A percentile compares a stretch with the other conserved stretches of the same genome.
These are phyloP conservation scores for Cladosporium cucumerinum DNA, from an alignment of 2,329 filamentous ascomycete species.

Conservation along the genomic window DNA sequence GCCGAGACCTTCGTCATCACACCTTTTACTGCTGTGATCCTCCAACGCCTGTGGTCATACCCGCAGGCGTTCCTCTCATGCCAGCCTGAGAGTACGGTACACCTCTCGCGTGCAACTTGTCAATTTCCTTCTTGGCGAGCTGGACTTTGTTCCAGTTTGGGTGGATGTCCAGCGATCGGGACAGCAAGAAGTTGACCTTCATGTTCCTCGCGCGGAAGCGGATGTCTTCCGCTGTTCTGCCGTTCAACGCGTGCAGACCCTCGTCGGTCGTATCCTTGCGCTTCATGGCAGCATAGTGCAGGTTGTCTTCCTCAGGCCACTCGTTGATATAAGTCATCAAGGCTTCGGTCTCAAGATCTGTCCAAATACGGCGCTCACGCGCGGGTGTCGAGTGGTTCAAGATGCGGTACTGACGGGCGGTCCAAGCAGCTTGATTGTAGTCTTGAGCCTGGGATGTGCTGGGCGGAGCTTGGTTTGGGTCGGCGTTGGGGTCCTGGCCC, in stretches of 20 bases:
- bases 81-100: slow-evolving; percentile 28
- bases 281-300: slow-evolving; percentile 48
- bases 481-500: slow-evolving; percentile 11
- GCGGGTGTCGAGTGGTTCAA: slow-evolving; percentile 1
- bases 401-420: slow-evolving; percentile 24
- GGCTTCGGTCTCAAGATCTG: slow-evolving; percentile 34
- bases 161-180: slow-evolving; percentile 34
- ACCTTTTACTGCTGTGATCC: not conserved
- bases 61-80: slow-evolving; percentile 3
- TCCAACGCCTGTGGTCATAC: not conserved
- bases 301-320: slow-evolving; percentile 37
- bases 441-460: not conserved
- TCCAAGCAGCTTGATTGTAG: slow-evolving; percentile 24
- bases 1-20: not conserved
- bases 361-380: slow-evolving; percentile 27
- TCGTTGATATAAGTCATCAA: slow-evolving; percentile 49
- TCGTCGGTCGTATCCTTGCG: slow-evolving; percentile 30
- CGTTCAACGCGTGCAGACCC: slow-evolving; percentile 28
- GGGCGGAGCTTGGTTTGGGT: slow-evolving; percentile 12
- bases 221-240: slow-evolving; percentile 49
- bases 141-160: slow-evolving; percentile 43
- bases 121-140: slow-evolving; percentile 41
- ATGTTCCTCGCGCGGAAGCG: slow-evolving; percentile 51
- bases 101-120: slow-evolving; percentile 30
- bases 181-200: slow-evolving; percentile 46